Conservation (phyloP, 2,329 filamentous ascomycete genomes). For the Aspergillus caelatus region DNA sequence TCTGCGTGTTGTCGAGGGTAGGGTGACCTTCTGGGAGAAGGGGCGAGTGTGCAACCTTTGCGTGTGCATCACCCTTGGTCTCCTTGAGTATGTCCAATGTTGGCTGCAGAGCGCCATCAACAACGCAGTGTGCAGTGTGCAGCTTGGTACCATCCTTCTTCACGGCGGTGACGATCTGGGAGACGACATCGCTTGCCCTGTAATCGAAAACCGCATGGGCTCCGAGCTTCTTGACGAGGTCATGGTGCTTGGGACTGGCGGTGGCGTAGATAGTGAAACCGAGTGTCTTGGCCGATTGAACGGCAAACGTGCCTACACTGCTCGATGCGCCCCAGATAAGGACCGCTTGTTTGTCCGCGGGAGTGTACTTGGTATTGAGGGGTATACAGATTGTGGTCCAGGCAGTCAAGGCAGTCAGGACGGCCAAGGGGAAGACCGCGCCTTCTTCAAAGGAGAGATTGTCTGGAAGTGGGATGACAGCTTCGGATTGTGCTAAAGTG, state of each 20-base stretch:
- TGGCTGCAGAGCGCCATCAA: slow-evolving; percentile 17
- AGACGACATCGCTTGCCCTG: slow-evolving; percentile 32
- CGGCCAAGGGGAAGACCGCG: slow-evolving; percentile 30
- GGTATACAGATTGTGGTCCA: slow-evolving; percentile 30
- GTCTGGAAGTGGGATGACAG: slow-evolving; percentile 32
- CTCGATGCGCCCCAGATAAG: slow-evolving; percentile 21
- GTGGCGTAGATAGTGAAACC: slow-evolving; percentile 46
- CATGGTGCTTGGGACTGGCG: slow-evolving; percentile 43
- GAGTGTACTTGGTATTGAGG: slow-evolving; percentile 22
- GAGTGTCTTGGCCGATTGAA: slow-evolving; percentile 42
- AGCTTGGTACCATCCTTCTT: slow-evolving; percentile 23
- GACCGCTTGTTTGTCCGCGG: slow-evolving; percentile 21
- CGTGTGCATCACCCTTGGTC: slow-evolving; percentile 19
- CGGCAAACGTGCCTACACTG: slow-evolving; percentile 17
- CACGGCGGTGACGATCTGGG: slow-evolving; percentile 29
- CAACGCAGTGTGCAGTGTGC: slow-evolving; percentile 17
- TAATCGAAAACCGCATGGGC: slow-evolving; percentile 47
- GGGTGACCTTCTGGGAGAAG: slow-evolving; percentile 17
- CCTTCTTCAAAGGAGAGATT: slow-evolving; percentile 29
- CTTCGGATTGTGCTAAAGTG: slow-evolving; percentile 35
- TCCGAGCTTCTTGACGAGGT: slow-evolving; percentile 40
- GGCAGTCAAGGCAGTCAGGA: slow-evolving; percentile 19
- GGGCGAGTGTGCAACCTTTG: slow-evolving; percentile 21
- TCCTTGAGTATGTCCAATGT: slow-evolving; percentile 23
- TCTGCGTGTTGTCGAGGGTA: slow-evolving; percentile 12